Evolutionary conservation across 2,329 filamentous ascomycete genomes (phyloP).

Genomic region (Ustulina deusta): DNA sequence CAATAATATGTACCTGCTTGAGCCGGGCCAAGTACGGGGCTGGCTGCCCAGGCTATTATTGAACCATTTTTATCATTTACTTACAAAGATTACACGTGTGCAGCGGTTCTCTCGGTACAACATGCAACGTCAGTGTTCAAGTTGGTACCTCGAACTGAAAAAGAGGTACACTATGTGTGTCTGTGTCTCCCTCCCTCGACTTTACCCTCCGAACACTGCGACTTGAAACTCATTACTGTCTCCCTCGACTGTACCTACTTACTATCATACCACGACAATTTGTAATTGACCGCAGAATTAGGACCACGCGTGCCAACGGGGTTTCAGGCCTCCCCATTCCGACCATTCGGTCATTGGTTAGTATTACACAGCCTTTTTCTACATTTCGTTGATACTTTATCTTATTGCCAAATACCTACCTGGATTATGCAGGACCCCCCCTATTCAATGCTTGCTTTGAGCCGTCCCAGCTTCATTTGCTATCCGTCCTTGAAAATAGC

Average conservation of each 20-base stretch:
- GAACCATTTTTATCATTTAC: too few relatives aligned
- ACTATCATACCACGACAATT: background rate
- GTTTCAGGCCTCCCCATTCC: constrained; percentile 29
- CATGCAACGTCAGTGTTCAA: too few relatives aligned
- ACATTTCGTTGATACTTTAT: too few relatives aligned
- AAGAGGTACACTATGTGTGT: too few relatives aligned
- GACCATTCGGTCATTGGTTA: constrained; percentile 33
- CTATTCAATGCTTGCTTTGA: background rate
- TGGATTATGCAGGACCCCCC: background rate
- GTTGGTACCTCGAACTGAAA: too few relatives aligned
- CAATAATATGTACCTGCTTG: too few relatives aligned
- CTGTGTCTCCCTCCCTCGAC: background rate
- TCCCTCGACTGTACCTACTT: background rate
- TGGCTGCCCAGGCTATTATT: too few relatives aligned
- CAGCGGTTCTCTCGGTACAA: too few relatives aligned
- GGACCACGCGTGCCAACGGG: constrained; percentile 24
- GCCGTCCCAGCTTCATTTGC: too few relatives aligned
- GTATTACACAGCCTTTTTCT: constrained; percentile 15
- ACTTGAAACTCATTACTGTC: background rate
- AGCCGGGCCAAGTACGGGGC: too few relatives aligned
- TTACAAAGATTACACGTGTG: too few relatives aligned
- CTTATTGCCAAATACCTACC: constrained; percentile 1
- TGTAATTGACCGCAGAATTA: constrained; percentile 6
- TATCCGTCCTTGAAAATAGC: background rate
- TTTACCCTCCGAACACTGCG: background rate